phyloP scores from a whole-genome alignment of 1,284 basidiomycete genomes.

The Cryptococcus wingfieldii region DNA sequence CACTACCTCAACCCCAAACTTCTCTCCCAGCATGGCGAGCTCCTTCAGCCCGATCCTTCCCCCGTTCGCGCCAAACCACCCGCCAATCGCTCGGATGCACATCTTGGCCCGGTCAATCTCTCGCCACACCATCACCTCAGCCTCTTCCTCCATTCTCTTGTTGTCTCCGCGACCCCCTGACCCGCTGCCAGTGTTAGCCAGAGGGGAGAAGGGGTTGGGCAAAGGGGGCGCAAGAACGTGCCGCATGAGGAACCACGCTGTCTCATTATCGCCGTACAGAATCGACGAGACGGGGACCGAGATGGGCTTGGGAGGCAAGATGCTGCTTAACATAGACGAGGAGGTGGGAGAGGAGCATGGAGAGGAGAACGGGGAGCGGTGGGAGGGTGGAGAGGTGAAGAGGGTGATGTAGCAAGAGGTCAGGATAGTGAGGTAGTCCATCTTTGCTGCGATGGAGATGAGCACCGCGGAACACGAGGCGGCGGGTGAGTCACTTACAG shows the following conservation, averaged over 20 bases:
- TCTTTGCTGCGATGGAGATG: not conserved
- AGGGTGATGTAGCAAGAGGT: constrained; percentile 35
- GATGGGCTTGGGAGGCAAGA: constrained; percentile 23
- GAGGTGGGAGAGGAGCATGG: constrained; percentile 10
- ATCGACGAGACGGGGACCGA: constrained; percentile 34
- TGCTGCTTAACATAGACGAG: constrained; percentile 3
- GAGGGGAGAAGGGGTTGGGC: not conserved
- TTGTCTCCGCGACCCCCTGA: not conserved
- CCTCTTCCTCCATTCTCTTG: constrained; percentile 21
- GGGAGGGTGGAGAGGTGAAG: constrained; percentile 17
- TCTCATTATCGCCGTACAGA: constrained; percentile 27
- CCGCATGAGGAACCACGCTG: constrained; percentile 36
- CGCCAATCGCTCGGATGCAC: constrained; percentile 32
- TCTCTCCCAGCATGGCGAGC: constrained; percentile 23
- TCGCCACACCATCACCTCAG: constrained; percentile 36
- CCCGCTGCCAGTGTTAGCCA: not conserved
- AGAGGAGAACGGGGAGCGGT: not conserved
- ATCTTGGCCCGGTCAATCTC: constrained; percentile 39
- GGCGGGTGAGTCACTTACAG: no score
- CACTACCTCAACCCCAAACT: constrained; percentile 9
- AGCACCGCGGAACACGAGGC: not conserved
- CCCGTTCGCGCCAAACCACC: constrained; percentile 17
- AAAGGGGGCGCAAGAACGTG: constrained; percentile 20
- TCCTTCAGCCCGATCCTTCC: constrained; percentile 20
- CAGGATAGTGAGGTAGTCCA: constrained; percentile 45